Conservation (phyloP, 2,329 filamentous ascomycete genomes). For the Lachnellula subtilissima region DNA sequence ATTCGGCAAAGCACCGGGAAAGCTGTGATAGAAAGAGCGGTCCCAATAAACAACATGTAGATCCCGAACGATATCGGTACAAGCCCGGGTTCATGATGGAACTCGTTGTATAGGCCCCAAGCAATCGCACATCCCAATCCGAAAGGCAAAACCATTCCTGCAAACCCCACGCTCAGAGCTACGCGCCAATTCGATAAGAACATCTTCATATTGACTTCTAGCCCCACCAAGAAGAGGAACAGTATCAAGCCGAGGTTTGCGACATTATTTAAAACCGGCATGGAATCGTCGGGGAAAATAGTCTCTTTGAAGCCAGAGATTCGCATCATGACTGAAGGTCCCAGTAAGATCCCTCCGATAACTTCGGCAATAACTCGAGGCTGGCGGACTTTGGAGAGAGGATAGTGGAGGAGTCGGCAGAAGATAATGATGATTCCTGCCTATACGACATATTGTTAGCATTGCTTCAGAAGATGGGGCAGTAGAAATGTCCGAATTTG, state of each 20-base stretch:
- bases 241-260: constrained; percentile 80
- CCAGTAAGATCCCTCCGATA: constrained; percentile 77
- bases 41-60: constrained; percentile 78
- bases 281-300: constrained; percentile 73
- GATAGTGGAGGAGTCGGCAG: constrained; percentile 70
- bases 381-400: constrained; percentile 70
- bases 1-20: constrained; percentile 93
- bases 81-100: constrained; percentile 44
- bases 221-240: constrained; percentile 81
- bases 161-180: constrained; percentile 70
- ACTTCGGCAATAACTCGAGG: constrained; percentile 82
- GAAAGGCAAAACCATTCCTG: constrained; percentile 79
- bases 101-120: constrained; percentile 74
- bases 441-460: constrained; percentile 35
- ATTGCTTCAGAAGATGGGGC: not conserved
- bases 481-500: not conserved
- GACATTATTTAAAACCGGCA: constrained; percentile 70
- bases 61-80: constrained; percentile 57
- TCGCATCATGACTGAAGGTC: constrained; percentile 81
- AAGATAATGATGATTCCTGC: constrained; percentile 70
- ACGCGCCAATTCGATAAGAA: constrained; percentile 76
- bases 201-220: constrained; percentile 79
- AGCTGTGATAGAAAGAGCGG: constrained; percentile 87
- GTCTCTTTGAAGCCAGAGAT: constrained; percentile 71
- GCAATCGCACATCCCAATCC: constrained; percentile 75